Evolutionary conservation across 257 asterid species (phyloP).

Genomic region (Forsythia viridissima): DNA sequence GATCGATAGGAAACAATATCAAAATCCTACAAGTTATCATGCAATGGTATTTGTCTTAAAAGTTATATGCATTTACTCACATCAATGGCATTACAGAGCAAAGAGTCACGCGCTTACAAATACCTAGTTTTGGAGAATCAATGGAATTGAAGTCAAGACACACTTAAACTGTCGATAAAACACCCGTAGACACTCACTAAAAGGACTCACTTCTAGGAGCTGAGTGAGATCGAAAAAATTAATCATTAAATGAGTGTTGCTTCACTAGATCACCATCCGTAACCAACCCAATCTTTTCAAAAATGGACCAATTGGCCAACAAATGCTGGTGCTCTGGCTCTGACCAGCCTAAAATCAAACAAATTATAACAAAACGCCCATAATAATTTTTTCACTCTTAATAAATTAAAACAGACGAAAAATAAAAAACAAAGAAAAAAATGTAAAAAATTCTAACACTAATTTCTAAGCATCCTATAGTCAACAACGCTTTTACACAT

Average conservation of each 20-base stretch:
- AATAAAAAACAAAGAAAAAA: neutral
- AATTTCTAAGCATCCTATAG: neutral
- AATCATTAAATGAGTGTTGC: neutral
- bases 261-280: neutral
- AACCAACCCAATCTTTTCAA: neutral
- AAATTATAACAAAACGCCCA: neutral
- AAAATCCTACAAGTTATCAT: neutral
- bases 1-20: neutral
- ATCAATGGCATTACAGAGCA: neutral
- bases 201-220: neutral
- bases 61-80: neutral
- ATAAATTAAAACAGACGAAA: neutral
- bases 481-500: neutral
- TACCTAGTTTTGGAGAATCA: neutral
- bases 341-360: neutral
- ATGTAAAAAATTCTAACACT: neutral
- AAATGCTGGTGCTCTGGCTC: neutral
- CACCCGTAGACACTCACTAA: neutral
- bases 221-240: neutral
- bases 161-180: neutral
- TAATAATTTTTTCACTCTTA: neutral
- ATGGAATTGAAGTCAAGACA: neutral
- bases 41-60: neutral
- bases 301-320: neutral
- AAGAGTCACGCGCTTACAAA: neutral